Base-by-base conservation (phyloP, 163 green algal species). In the Scenedesmus sp. region DNA sequence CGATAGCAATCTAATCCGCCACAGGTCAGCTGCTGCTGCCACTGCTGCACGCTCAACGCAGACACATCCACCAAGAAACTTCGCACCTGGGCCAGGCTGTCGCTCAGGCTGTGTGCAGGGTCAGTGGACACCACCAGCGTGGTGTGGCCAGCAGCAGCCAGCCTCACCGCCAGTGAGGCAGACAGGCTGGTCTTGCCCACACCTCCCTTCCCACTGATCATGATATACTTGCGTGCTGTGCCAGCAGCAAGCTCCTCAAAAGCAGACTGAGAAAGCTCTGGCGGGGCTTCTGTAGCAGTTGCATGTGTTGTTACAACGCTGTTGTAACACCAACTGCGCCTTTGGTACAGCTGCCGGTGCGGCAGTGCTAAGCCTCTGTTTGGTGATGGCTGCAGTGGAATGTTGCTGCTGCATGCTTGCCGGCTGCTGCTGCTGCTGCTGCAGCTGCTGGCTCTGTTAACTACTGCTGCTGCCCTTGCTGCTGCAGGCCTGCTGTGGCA, bases 151-250 rank as follows among this genome's bases (percentile, higher is more conserved):
- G 90, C 96, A 10, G 94, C 94, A 20, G 98, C 98, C 73, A 99
- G 97, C 86, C 95, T 95, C 9, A 99, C 95, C 2, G 98, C 98
- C 84, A 99, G 93, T 5, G 95, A 98, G 30, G 97, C 96, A 13
- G 97, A 96, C 83, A 99, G 90, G 83, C 95, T 98, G 16, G 98
- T 99, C 94, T 99, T 99, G 83, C 98, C 98, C 26, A 99, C 98
- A 44, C 98, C 98, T 15, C 98, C 98, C 91, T 99, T 99, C 37
- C 97, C 97, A 37, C 94, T 96, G 72, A 97, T 90, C 97, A 99
- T 98, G 61, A 99, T 94, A 93, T 99, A 99, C 92, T 98, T 98
- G 68, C 97, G 95, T 5, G 56, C 88, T 33, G 88, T 88, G 56
- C 83, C 83, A 26, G 86, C 43, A 24, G 43, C 49, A 3, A 91